phyloP scores from a whole-genome alignment of 805 yeast species.

The Myxozyma sirexii region DNA sequence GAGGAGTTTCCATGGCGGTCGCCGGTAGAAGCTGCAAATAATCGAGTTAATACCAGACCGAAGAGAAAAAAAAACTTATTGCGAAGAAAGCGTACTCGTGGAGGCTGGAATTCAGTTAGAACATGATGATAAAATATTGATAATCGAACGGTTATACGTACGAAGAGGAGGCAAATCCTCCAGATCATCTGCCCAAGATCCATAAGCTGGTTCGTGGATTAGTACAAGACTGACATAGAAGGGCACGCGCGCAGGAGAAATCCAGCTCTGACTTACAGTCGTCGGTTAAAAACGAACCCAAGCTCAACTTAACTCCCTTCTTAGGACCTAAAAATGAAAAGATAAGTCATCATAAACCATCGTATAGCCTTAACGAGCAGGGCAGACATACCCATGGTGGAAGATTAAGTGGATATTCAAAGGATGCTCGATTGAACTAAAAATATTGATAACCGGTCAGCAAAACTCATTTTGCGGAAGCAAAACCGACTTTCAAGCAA shows the following conservation, averaged over 20 bases:
- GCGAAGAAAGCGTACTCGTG: slow-evolving; percentile 1
- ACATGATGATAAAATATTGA: not conserved
- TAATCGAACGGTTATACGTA: no score
- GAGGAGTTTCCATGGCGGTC: slow-evolving; percentile 10
- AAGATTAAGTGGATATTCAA: not conserved
- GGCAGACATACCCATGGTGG: slow-evolving; percentile 14
- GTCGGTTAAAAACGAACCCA: slow-evolving; percentile 28
- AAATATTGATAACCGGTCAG: not conserved
- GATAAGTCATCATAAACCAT: not conserved
- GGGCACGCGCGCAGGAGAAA: not conserved
- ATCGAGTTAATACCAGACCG: slow-evolving; percentile 1
- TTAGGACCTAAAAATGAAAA: not conserved
- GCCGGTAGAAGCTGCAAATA: slow-evolving; percentile 1
- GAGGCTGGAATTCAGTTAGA: slow-evolving; percentile 2
- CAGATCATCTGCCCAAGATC: slow-evolving; percentile 36
- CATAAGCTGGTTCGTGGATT: slow-evolving; percentile 13
- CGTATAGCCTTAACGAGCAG: not conserved
- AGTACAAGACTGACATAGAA: not conserved
- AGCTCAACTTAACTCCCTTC: slow-evolving; percentile 29
- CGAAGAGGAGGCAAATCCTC: slow-evolving; percentile 32
- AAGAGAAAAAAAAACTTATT: not conserved
- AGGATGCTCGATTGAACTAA: not conserved
- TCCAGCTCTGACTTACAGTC: slow-evolving; percentile 21
- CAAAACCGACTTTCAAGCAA: not conserved
- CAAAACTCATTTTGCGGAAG: not conserved